Conservation (phyloP, 2,329 filamentous ascomycete species). For the Calcarisporium arbuscula region DNA sequence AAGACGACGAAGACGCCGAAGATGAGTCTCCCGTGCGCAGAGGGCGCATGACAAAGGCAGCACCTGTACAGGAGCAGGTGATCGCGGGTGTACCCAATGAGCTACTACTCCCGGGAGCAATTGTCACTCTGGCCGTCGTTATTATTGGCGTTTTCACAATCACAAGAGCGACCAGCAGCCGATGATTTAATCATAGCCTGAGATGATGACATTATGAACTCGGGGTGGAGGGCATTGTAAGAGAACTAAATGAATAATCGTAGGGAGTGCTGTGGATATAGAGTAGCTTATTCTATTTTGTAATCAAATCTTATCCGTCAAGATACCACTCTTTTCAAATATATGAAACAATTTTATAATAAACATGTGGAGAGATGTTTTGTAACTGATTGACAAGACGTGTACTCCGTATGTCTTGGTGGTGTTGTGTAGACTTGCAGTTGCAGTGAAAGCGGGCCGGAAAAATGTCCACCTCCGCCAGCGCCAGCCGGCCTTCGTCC, state of each 20-base stretch:
- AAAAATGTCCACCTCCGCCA: no score
- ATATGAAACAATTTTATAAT: no score
- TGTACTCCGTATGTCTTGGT: no score
- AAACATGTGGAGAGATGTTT: no score
- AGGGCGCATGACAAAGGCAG: conserved; percentile 31
- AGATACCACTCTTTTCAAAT: conserved; percentile 13
- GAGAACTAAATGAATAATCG: no score
- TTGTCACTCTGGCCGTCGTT: conserved; percentile 89
- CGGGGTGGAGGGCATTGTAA: no score
- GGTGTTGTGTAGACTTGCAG: no score
- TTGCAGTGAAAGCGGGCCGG: no score
- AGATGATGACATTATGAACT: conserved; percentile 31
- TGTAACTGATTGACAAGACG: no score
- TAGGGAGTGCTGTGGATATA: no score
- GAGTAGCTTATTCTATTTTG: no score
- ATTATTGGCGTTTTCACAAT: conserved; percentile 92
- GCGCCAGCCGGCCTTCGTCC: no score
- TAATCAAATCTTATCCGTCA: conserved; percentile 18
- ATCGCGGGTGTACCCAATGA: conserved; percentile 93
- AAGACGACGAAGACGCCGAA: conserved; percentile 48
- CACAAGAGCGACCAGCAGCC: conserved; percentile 58
- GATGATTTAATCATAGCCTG: conserved; percentile 18
- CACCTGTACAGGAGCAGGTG: conserved; percentile 61
- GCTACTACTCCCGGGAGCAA: conserved; percentile 83
- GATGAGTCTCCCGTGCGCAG: conserved; percentile 40